Evolutionary conservation across 768 basidiomycete species (phyloP), one percentile per base, ranked within the genome.

Genomic region (Lepiota venenata): DNA sequence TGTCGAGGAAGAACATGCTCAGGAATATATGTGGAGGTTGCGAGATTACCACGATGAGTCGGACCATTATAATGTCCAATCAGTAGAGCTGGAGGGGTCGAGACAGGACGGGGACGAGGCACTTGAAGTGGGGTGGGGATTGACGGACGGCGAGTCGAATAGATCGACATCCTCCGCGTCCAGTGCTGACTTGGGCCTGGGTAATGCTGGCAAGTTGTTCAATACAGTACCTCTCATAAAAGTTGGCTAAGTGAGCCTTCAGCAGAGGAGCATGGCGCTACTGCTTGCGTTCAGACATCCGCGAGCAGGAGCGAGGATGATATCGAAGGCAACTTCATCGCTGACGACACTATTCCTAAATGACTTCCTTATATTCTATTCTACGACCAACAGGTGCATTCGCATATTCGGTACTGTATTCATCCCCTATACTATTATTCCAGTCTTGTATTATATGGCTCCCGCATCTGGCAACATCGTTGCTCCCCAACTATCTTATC

Each of bases 71-170:
- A 63, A 64, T 12, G 41, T 21, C 2, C 39, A 40, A 29, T 11
- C 16, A 6, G 41, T 35, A 37, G 50, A 10, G 8, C 29, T 37
- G 25, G 36, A 22, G 8, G 44, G 8, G 12, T 6, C 11, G 9
- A 43, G 35, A 21, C n/a, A 9, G 35, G 37, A 55, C 7, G 61
- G 64, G 42, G 66, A 65, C 15, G 58, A 56, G 36, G 59, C 55
- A 18, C 25, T 45, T 32, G 61, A 61, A 14, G 63, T 63, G 21
- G 76, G 74, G 43, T 74, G 73, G 66, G 72, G 68, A n/a, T 66
- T 72, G 39, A 76, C 73, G 36, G 77, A 79, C 47, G 71, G 72
- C 29, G 73, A 74, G 39, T 69, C 72, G 29, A 64, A 61, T 36
- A 25, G 43, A 20, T 22, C 43, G 37, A 25, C 20, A n/a, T 16